Evolutionary conservation across 148 eudicot genomes (phyloP), one percentile per base, ranked within the genome.

Genomic region (Fagopyrum homotropicum): DNA sequence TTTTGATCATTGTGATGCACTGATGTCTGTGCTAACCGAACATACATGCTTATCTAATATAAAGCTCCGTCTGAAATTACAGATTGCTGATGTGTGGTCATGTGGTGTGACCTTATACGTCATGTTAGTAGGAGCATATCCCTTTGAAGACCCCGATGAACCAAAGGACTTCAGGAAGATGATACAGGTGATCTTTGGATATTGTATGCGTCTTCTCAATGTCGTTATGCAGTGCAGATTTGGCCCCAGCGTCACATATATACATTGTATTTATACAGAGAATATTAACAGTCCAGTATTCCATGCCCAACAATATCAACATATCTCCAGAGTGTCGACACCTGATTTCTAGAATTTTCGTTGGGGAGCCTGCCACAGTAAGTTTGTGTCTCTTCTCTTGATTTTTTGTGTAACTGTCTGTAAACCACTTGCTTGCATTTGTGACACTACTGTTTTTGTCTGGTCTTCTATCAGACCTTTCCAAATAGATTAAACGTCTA

Each of bases 1-100:
- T 26, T 68, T 9, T 68, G 72, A 68, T 26, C 9, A 22, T 29
- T 47, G n/a, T 26, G 75, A 50, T 35, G 40, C 9, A 44, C 2
- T 72, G 4, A 2, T 50, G 61, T 52, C 35, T 14, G 19, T 45
- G 30, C 45, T 47, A 35, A 35, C 22, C 43, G 40, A 12, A 19
- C 3, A 66, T 7, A 66, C n/a, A 14, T 66, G 6, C 45, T 63
- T 3, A 12, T 17, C 40, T 72, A 2, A 72, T 47, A 26, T 45
- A n/a, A 22, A 45, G 35, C 73, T 72, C 6, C 14, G 8, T 71
- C 46, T 17, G 54, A 17, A 3, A 54, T 17, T 79, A 73, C 81
- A 94, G 98, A 90, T 94, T 75, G 96, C 98, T 52, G 97, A 94
- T 87, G 98, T 94, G 46, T 94, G 98, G 98, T 94, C 98, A 3